phyloP scores from a whole-genome alignment of 768 basidiomycete species.

The Boletellus sp. region DNA sequence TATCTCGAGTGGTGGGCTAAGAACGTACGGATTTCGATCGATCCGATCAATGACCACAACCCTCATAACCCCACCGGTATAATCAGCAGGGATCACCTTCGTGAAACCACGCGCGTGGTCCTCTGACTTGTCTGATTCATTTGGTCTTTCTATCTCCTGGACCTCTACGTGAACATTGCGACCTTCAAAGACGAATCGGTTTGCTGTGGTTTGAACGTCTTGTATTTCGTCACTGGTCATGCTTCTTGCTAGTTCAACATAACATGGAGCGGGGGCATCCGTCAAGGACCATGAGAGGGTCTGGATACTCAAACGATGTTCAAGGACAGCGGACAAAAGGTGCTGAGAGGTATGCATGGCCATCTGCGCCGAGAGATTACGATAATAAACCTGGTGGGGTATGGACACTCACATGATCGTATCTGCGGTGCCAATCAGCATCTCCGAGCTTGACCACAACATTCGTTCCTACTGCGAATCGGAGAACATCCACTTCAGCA shows the following conservation, averaged over 20 bases:
- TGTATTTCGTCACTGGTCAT: slow-evolving; percentile 62
- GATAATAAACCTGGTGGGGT: neutral
- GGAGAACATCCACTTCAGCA: slow-evolving; percentile 39
- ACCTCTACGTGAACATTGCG: slow-evolving; percentile 71
- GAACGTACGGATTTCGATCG: slow-evolving; percentile 71
- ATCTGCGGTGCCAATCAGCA: slow-evolving; percentile 58
- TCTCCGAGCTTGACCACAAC: slow-evolving; percentile 55
- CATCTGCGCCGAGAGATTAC: slow-evolving; percentile 47
- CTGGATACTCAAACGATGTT: slow-evolving; percentile 55
- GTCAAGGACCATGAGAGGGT: slow-evolving; percentile 85
- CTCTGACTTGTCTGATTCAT: slow-evolving; percentile 32
- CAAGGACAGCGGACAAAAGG: slow-evolving; percentile 75
- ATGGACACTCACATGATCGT: slow-evolving; percentile 60
- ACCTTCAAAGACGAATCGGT: slow-evolving; percentile 66
- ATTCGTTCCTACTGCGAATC: slow-evolving; percentile 48
- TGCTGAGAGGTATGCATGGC: slow-evolving; percentile 85
- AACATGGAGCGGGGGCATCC: slow-evolving; percentile 61
- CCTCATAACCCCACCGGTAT: slow-evolving; percentile 73
- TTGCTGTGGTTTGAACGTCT: slow-evolving; percentile 59
- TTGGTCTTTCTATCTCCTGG: slow-evolving; percentile 52
- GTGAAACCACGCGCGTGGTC: slow-evolving; percentile 51
- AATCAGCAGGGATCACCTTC: slow-evolving; percentile 62
- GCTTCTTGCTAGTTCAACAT: slow-evolving; percentile 71
- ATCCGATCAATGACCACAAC: slow-evolving; percentile 79
- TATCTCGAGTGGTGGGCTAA: slow-evolving; percentile 5